A percentile compares a stretch with the other conserved stretches of the same genome.
Conservation (phyloP, 345 rosid genomes). For the Rhodomyrtus tomentosa region DNA sequence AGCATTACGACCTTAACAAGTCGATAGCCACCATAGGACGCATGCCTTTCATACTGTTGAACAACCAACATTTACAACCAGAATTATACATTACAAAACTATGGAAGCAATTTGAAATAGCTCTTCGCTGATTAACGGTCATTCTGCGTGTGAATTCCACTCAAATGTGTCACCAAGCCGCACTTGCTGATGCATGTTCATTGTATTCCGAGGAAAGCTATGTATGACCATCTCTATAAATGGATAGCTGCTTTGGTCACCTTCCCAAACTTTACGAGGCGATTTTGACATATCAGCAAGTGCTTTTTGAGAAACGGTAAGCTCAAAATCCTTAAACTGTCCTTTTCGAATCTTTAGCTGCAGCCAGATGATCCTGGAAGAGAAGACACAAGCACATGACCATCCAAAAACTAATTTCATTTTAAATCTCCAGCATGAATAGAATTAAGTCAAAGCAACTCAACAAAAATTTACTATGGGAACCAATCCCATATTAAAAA, state of each 20-base stretch:
- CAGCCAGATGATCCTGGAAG: constrained; percentile 60
- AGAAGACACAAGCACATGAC: neutral
- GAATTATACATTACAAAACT: neutral
- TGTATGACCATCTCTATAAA: neutral
- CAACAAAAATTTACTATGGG: neutral
- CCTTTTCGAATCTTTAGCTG: constrained; percentile 64
- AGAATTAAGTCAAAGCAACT: neutral
- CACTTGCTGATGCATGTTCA: neutral
- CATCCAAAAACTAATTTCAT: neutral
- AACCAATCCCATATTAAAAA: neutral
- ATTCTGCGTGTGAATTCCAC: neutral
- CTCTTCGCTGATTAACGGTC: neutral
- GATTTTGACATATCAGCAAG: neutral
- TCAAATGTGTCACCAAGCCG: neutral
- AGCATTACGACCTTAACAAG: neutral
- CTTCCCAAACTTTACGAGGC: neutral
- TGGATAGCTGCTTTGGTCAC: neutral
- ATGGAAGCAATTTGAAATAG: neutral
- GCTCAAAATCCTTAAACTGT: neutral
- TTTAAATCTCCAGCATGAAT: neutral
- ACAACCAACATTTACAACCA: neutral
- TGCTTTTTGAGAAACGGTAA: neutral
- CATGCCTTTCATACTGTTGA: neutral
- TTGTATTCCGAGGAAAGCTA: neutral
- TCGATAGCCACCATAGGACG: neutral